phyloP scores from a whole-genome alignment of 306 rosid species.

The Quercus bicolor region DNA sequence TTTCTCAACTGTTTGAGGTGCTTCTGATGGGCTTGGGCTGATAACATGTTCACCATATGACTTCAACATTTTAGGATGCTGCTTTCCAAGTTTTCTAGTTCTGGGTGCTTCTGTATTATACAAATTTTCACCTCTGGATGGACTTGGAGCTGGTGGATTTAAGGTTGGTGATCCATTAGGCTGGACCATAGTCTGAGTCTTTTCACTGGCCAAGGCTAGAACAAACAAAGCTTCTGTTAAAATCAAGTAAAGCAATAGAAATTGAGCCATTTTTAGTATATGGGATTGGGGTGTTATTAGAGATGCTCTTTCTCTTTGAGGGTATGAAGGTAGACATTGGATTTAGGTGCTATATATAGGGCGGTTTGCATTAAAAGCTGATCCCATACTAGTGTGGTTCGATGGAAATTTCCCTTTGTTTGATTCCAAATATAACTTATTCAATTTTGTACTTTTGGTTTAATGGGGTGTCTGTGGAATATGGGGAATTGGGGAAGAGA shows the following conservation, averaged over 20 bases:
- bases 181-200: conserved; percentile 21
- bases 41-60: conserved; percentile 3
- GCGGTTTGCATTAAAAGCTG: conserved; percentile 13
- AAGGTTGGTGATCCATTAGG: not conserved
- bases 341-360: conserved; percentile 19
- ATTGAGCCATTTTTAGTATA: conserved; percentile 36
- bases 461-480: conserved; percentile 44
- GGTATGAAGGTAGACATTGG: conserved; percentile 24
- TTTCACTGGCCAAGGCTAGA: conserved; percentile 27
- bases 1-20: conserved; percentile 19
- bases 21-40: conserved; percentile 29
- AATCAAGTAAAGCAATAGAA: conserved; percentile 41
- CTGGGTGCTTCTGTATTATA: conserved; percentile 16
- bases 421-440: conserved; percentile 27
- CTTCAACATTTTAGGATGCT: conserved; percentile 18
- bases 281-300: not conserved
- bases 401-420: conserved; percentile 50
- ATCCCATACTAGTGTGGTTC: conserved; percentile 39
- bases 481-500: conserved; percentile 25
- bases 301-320: conserved; percentile 7
- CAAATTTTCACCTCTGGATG: not conserved
- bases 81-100: conserved; percentile 60
- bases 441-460: conserved; percentile 4
- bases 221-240: conserved; percentile 32
- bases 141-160: conserved; percentile 17